phyloP scores from a whole-genome alignment of 257 asterid species.

The Nicotiana tomentosiformis region DNA sequence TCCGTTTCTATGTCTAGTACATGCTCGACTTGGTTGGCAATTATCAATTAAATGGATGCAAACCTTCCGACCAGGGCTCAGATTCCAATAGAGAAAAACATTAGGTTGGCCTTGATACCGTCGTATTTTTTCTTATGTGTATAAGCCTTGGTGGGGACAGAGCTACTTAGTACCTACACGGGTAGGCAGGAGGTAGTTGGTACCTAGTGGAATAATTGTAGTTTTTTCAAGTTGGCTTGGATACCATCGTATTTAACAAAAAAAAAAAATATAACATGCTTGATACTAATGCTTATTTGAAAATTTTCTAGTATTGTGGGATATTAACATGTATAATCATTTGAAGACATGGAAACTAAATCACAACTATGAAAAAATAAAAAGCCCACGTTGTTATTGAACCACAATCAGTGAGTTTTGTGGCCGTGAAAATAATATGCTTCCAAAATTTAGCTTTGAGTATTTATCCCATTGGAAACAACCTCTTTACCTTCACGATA shows the following conservation, averaged over 20 bases:
- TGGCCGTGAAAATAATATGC: background rate
- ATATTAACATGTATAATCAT: background rate
- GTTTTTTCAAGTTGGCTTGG: no score
- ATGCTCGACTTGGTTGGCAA: background rate
- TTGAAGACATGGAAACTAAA: background rate
- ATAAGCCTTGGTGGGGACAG: background rate
- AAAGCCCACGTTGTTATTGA: background rate
- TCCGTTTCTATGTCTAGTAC: background rate
- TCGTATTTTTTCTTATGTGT: no score
- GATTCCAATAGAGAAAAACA: no score
- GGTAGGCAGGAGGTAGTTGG: background rate
- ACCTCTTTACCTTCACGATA: no score
- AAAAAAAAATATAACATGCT: background rate
- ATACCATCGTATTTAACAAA: background rate
- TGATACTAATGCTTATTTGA: background rate
- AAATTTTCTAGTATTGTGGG: background rate
- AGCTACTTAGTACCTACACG: background rate
- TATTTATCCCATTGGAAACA: background rate
- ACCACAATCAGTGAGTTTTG: background rate
- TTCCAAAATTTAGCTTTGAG: background rate
- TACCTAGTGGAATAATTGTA: background rate
- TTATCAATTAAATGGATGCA: background rate
- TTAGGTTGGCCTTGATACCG: no score
- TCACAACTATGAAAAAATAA: background rate
- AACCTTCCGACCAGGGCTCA: background rate